These are phyloP conservation scores for Wickerhamomyces xylosicus DNA, from an alignment of 805 yeast genomes.

Conservation along the genomic window DNA sequence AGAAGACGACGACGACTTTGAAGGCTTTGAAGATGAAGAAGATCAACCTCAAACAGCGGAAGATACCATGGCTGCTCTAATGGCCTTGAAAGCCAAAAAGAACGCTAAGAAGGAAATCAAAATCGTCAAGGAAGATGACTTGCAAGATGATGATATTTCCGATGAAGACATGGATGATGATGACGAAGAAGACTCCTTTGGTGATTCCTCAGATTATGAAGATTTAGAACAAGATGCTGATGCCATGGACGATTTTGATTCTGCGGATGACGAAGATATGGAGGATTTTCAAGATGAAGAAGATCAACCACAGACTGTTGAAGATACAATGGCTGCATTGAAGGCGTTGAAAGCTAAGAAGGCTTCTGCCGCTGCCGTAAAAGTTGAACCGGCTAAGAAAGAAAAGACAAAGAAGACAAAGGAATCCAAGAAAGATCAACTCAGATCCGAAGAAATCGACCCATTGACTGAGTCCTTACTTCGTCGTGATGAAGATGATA, in stretches of 20 bases:
- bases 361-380: background rate
- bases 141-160: background rate
- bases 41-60: conserved; percentile 20
- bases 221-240: background rate
- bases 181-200: too few species aligned
- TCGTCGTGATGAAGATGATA: conserved; percentile 64
- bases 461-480: conserved; percentile 27
- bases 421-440: conserved; percentile 12
- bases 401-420: conserved; percentile 7
- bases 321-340: conserved; percentile 25
- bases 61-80: conserved; percentile 26
- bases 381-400: conserved; percentile 5
- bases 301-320: conserved; percentile 19
- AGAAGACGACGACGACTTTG: conserved; percentile 31
- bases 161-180: background rate
- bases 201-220: background rate
- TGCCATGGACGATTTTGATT: conserved; percentile 3
- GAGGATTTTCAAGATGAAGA: conserved; percentile 19
- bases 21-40: conserved; percentile 18
- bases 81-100: conserved; percentile 18
- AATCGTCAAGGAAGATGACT: conserved; percentile 13
- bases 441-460: conserved; percentile 29
- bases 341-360: conserved; percentile 17
- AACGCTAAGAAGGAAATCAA: conserved; percentile 11
- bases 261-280: conserved; percentile 23